A percentile compares a stretch with the other conserved stretches of the same genome.
phyloP scores from a whole-genome alignment of 83 land plant species.

The Picea abies region DNA sequence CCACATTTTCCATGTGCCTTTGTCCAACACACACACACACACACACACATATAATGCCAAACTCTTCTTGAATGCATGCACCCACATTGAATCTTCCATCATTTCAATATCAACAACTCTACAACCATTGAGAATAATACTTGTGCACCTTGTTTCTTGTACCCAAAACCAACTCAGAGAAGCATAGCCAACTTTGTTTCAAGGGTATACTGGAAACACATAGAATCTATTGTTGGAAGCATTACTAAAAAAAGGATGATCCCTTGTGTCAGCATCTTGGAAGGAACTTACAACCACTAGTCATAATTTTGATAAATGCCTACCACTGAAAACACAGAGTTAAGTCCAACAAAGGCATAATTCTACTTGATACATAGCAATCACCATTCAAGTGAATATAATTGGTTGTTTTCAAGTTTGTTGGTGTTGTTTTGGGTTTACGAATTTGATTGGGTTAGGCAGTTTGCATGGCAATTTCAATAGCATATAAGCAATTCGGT shows the following conservation, averaged over 20 bases:
- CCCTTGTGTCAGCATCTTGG: too few species aligned
- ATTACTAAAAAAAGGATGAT: too few species aligned
- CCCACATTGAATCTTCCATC: slow-evolving; percentile 49
- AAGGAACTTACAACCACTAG: too few species aligned
- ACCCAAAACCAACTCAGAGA: slow-evolving; percentile 73
- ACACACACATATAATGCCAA: neutral
- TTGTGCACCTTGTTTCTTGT: slow-evolving; percentile 87
- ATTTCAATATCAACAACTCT: slow-evolving; percentile 57
- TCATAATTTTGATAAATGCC: too few species aligned
- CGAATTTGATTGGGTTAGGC: neutral
- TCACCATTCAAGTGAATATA: too few species aligned
- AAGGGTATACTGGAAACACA: slow-evolving; percentile 73
- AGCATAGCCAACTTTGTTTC: slow-evolving; percentile 85
- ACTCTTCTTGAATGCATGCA: slow-evolving; percentile 36
- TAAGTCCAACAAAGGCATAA: too few species aligned
- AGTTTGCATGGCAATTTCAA: neutral
- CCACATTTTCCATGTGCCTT: too few species aligned
- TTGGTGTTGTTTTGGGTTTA: neutral
- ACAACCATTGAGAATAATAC: slow-evolving; percentile 86
- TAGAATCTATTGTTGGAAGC: slow-evolving; percentile 27
- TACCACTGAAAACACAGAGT: too few species aligned
- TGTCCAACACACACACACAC: too few species aligned
- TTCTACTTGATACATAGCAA: too few species aligned
- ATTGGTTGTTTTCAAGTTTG: neutral
- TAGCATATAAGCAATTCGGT: neutral